These are phyloP conservation scores for Oryza glaberrima DNA, from an alignment of 176 grass and related monocot genomes.

Conservation along the genomic window DNA sequence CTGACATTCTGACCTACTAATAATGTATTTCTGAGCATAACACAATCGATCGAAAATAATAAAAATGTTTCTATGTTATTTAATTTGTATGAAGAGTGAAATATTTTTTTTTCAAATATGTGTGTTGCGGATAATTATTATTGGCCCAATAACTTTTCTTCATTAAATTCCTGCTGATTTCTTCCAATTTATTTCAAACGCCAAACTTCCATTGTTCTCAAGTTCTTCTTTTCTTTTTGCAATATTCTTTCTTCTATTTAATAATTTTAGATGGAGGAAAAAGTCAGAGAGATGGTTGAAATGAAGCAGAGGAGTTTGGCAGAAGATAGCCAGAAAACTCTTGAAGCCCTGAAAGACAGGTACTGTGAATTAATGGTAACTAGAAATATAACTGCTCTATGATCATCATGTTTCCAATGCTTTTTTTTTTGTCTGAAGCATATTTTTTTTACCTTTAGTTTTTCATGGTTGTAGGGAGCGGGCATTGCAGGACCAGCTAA, in stretches of 20 bases:
- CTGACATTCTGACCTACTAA: no score
- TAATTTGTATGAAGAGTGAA: conserved; percentile 4
- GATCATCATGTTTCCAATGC: neutral
- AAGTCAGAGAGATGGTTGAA: conserved; percentile 99
- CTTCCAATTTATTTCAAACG: conserved; percentile 18
- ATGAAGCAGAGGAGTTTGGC: conserved; percentile 98
- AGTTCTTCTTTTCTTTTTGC: neutral
- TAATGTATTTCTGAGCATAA: conserved; percentile 18
- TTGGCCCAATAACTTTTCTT: neutral
- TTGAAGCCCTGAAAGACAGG: conserved; percentile 97
- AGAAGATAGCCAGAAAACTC: conserved; percentile 99
- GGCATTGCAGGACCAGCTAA: conserved; percentile 89
- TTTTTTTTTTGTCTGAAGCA: conserved; percentile 2
- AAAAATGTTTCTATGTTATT: neutral
- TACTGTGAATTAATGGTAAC: conserved; percentile 39
- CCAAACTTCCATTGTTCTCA: neutral
- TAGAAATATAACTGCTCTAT: neutral
- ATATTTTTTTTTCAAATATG: conserved; percentile 15
- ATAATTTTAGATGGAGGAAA: conserved; percentile 93
- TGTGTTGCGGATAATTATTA: neutral
- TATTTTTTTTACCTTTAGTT: conserved; percentile 40
- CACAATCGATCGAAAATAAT: conserved; percentile 13
- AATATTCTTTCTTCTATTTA: conserved; percentile 12
- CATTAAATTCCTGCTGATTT: neutral
- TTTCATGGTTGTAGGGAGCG: conserved; percentile 65